Base-by-base conservation (phyloP, 257 asterid species). In the Solanum lycopersicoides region DNA sequence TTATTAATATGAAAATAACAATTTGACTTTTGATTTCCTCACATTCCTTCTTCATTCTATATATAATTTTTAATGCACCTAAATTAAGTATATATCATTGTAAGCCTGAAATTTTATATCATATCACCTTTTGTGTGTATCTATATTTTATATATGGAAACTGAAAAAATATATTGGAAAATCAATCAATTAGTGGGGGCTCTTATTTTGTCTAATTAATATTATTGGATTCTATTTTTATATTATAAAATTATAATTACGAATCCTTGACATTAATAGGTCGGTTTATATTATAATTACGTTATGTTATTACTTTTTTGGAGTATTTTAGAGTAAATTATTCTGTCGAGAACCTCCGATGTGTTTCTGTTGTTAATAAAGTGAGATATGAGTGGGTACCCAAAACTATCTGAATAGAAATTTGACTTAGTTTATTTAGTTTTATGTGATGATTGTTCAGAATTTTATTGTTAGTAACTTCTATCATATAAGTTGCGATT, bases 41-140 rank as follows among this genome's bases (percentile, higher is more conserved):
- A 28, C 44, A 32, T n/a, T 44, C 41, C 60, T 56, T 82, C 69
- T 23, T 32, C 65, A 82, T 86, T 35, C 42, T 11, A 32, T 25
- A 66, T 50, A 66, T 83, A 25, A 34, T 87, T 89, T 87, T 83
- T 87, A 77, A 69, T 75, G 34, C 32, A 59, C 85, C 84, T 86
- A 87, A 28, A 28, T 28, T 28, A 83, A 53, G 45, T 2, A 68
- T n/a, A 23, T 25, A 37, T 6, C 59, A 44, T 6, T 25, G 47
- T 14, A 10, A 25, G 63, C 65, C 30, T 80, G 28, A 3, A 80
- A 41, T 45, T 47, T 80, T 80, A 28, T 45, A 47, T 45, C 41
- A 79, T 28, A 28, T 28, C 59, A 39, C 34, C 41, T 39, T 8
- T 25, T 74, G 10, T 11, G 82, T 73, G 20, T 53, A 3, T 16